Evolutionary conservation across 2,329 filamentous ascomycete genomes (phyloP), one percentile per base, ranked within the genome.

Genomic region (Colletotrichum agaves): DNA sequence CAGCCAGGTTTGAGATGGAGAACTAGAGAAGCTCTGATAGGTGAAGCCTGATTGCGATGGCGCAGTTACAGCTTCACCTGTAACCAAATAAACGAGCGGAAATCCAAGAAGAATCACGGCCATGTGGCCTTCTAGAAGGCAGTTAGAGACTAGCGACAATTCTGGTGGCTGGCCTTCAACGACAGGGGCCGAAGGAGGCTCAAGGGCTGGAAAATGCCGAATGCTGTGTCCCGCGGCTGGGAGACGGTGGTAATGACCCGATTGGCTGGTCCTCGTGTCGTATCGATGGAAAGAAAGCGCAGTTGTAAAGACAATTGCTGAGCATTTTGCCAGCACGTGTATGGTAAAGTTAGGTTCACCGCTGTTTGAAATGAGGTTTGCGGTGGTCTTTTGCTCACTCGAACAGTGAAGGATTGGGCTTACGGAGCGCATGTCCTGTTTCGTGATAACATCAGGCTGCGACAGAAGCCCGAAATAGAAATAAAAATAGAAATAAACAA

Each of bases 81-180:
- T 23, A 17, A 8, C n/a, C 13, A 33, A 43, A 23, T 49, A 49
- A 41, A 23, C 13, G 11, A n/a, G 33, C 4, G 31, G 10, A 33
- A 23, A 43, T 47, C 43, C 23, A 44, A 37, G 43, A 50, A 27
- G 27, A 27, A 27, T 27, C 21, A 57, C 6, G 27, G 43, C 35
- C 43, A 27, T 35, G 21, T 27, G n/a, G 59, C n/a, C 49, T 17
- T 39, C 59, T 63, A 63, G 63, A 67, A 67, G 43, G 35, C 8
- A 4, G 21, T 17, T 19, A 27, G 12, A 17, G 43, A 13, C 49
- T 50, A 56, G 63, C 15, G 6, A 23, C 13, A 17, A 46, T 47
- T 59, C 43, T 46, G 47, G 43, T 17, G 35, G 7, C 49, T 17
- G 39, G 5, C 2, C 21, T 13, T 31, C 31, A 35, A 23, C 17